Conservation (phyloP, 2,329 filamentous ascomycete species). For the Epicoccum sorghinum region DNA sequence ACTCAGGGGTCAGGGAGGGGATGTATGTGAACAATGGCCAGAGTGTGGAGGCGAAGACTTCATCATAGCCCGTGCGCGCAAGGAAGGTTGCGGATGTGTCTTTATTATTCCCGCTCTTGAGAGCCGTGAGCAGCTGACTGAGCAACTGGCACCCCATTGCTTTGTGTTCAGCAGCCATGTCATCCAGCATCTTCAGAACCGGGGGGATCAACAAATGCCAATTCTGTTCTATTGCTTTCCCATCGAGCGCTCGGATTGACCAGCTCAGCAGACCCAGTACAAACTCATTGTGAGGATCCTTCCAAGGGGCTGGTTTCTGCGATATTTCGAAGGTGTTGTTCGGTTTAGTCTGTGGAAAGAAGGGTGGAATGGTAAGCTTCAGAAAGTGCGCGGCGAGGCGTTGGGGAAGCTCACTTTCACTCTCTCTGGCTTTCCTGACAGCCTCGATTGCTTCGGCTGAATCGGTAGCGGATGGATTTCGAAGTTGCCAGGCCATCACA, state of each 20-base stretch:
- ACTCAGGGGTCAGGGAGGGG: constrained; percentile 76
- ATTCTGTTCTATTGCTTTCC: constrained; percentile 58
- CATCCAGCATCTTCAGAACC: constrained; percentile 72
- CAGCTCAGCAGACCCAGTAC: constrained; percentile 66
- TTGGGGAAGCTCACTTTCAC: constrained; percentile 58
- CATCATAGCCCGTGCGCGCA: constrained; percentile 59
- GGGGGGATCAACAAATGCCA: constrained; percentile 76
- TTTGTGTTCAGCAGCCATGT: constrained; percentile 61
- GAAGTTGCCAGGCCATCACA: constrained; percentile 86
- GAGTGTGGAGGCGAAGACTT: constrained; percentile 72
- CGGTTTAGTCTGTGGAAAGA: constrained; percentile 59
- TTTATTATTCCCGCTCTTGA: constrained; percentile 2
- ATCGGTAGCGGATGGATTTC: constrained; percentile 72
- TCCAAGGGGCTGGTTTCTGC: constrained; percentile 65
- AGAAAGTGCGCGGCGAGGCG: constrained; percentile 63
- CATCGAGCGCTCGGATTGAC: constrained; percentile 60
- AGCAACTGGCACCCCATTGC: constrained; percentile 63
- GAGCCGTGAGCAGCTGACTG: constrained; percentile 58
- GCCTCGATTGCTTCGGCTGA: constrained; percentile 54
- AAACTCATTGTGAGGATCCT: constrained; percentile 56
- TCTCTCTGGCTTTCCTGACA: constrained; percentile 48
- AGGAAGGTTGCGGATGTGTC: constrained; percentile 57
- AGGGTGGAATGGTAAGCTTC: constrained; percentile 66
- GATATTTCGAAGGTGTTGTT: constrained; percentile 60
- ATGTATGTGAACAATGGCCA: constrained; percentile 77